These are phyloP conservation scores for Coemansia sp. DNA, from an alignment of 192 early-diverging fungal species.

Conservation along the genomic window DNA sequence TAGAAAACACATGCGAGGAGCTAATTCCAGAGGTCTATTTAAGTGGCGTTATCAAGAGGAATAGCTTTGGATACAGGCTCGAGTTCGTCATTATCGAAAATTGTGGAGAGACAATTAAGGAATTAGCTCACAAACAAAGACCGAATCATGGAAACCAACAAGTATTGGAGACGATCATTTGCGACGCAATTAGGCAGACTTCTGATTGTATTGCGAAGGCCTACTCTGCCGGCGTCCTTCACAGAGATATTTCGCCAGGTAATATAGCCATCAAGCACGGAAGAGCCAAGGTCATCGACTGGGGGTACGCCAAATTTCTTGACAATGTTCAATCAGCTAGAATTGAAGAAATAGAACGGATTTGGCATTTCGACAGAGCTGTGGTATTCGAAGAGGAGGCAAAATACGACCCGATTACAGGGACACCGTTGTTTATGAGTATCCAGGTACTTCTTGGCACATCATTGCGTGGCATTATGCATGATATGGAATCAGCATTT, in stretches of 20 bases:
- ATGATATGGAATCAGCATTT: conserved; percentile 12
- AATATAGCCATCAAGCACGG: conserved; percentile 9
- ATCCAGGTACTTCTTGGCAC: not conserved
- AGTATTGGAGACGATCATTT: not conserved
- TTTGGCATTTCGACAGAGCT: not conserved
- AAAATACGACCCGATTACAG: not conserved
- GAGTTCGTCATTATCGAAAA: conserved; percentile 17
- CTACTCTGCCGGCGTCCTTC: conserved; percentile 2
- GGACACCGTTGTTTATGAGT: no score
- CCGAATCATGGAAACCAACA: not conserved
- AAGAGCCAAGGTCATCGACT: conserved; percentile 8
- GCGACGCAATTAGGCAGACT: not conserved
- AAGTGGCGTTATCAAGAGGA: not conserved
- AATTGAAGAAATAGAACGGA: not conserved
- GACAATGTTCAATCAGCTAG: no score
- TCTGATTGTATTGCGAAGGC: conserved; percentile 10
- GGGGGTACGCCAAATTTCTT: conserved; percentile 12
- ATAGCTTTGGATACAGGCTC: conserved; percentile 15
- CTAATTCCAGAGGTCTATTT: conserved; percentile 1
- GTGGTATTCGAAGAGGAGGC: not conserved
- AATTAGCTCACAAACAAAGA: not conserved
- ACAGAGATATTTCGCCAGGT: conserved; percentile 12
- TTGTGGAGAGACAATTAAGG: conserved; percentile 3
- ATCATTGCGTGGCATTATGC: not conserved
- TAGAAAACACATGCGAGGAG: not conserved